A percentile compares a stretch with the other conserved stretches of the same genome.
phyloP scores from a whole-genome alignment of 345 rosid genomes.

The Euphorbia pulcherrima region DNA sequence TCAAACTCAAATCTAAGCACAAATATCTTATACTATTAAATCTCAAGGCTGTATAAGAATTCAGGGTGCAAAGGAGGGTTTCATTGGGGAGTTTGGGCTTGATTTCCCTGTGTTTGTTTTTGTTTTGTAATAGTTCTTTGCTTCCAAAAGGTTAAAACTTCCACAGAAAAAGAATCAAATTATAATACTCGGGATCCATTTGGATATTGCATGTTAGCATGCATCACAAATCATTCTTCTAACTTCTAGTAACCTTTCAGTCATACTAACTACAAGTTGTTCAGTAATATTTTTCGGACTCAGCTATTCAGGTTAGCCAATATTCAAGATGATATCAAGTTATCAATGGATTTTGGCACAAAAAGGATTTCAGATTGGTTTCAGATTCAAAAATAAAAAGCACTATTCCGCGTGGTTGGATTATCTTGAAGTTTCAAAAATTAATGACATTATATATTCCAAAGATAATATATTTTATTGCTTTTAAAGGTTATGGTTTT shows the following conservation, averaged over 20 bases:
- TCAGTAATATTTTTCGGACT: too few relatives aligned
- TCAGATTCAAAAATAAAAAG: background rate
- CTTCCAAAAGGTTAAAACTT: too few relatives aligned
- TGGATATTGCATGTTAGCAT: background rate
- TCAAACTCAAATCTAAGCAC: too few relatives aligned
- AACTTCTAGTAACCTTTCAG: background rate
- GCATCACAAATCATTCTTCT: background rate
- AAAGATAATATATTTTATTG: background rate
- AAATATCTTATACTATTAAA: too few relatives aligned
- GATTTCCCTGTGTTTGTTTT: too few relatives aligned
- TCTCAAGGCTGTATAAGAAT: too few relatives aligned
- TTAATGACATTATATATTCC: background rate
- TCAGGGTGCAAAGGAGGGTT: too few relatives aligned
- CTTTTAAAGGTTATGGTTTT: background rate
- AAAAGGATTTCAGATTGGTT: background rate
- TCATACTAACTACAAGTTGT: background rate
- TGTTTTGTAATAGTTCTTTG: too few relatives aligned
- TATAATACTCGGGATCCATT: background rate
- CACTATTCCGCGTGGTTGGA: background rate
- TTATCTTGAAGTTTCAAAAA: too few relatives aligned
- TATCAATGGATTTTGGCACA: background rate
- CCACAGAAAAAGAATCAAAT: background rate
- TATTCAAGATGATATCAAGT: background rate
- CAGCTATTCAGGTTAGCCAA: background rate
- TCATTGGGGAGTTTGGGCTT: too few relatives aligned